Evolutionary conservation across 495 filamentous ascomycete genomes (phyloP), one percentile per base, ranked within the genome.

Genomic region (Letharia lupina): DNA sequence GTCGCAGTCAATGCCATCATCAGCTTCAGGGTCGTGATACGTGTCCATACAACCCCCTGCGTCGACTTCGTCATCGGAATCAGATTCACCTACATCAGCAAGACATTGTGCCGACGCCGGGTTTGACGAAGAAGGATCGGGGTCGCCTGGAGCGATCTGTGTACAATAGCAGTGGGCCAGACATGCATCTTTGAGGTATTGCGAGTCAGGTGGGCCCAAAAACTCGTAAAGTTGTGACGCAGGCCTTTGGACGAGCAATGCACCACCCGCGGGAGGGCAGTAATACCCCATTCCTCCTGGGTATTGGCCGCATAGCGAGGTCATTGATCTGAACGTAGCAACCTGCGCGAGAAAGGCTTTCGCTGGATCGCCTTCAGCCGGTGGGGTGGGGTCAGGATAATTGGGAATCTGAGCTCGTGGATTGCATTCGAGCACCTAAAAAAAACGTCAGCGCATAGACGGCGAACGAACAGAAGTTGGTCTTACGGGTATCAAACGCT

Each of bases 31-130:
- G 31, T 56, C 52, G 23, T 56, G 6, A 8, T 56, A 56, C 3
- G 52, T 56, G 0, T 56, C 52, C 52, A 35, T 16, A 56, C 52
- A 56, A 18, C 52, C 52, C 18, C 52, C 52, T 12, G 52, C 52
- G 2, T 56, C 52, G 52, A 33, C 8, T 35, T 56, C 52, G 13
- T 56, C 52, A 56, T 56, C 52, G 9, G 52, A 56, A 18, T 56
- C 52, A 16, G 52, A 56, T 33, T 35, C 52, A 35, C 52, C 52
- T 18, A 56, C 31, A 3, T 16, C 31, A 35, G 52, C 52, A 56
- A 56, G 52, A 18, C 52, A 56, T 56, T 56, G 52, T 56, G 52
- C 52, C 31, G 52, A 56, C 7, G 52, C 52, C 23, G 52, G 52
- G 35, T 56, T 56, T 33, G 52, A 56, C 4, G 52, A 33, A 5